Evolutionary conservation across 495 filamentous ascomycete species (phyloP).

Genomic region (Pseudevernia furfuracea): DNA sequence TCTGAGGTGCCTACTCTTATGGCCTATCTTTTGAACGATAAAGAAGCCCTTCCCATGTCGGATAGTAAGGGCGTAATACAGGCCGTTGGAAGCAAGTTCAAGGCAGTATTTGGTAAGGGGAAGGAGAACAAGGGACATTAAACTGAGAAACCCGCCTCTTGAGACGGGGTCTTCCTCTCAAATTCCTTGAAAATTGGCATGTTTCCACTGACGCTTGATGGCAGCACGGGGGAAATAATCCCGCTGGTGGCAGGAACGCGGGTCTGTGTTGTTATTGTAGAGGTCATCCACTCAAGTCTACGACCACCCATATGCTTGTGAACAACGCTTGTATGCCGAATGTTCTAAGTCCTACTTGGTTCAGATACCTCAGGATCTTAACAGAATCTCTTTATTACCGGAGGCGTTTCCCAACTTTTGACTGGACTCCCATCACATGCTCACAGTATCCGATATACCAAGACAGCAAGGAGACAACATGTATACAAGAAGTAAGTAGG

Average conservation of each 20-base stretch:
- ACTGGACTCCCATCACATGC: not conserved
- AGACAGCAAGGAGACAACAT: not conserved
- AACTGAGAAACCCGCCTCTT: not conserved
- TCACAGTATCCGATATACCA: not conserved
- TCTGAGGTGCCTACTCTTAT: not conserved
- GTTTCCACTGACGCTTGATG: not conserved
- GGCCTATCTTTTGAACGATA: too few relatives aligned
- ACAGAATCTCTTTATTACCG: not conserved
- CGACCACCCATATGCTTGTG: not conserved
- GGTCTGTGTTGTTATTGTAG: not conserved
- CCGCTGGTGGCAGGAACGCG: not conserved
- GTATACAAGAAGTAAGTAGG: conserved; percentile 6
- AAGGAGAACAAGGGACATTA: not conserved
- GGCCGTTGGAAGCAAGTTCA: not conserved
- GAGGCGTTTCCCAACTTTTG: not conserved
- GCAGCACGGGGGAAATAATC: too few relatives aligned
- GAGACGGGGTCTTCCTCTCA: not conserved
- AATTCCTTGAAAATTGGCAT: not conserved
- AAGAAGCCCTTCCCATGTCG: not conserved
- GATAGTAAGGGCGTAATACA: not conserved
- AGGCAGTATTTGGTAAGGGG: not conserved
- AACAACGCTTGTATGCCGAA: not conserved
- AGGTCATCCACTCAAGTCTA: not conserved
- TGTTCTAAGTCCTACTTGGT: not conserved
- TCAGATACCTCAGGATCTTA: not conserved